Evolutionary conservation across 2,329 filamentous ascomycete genomes (phyloP).

Genomic region (Penicillium sp.): DNA sequence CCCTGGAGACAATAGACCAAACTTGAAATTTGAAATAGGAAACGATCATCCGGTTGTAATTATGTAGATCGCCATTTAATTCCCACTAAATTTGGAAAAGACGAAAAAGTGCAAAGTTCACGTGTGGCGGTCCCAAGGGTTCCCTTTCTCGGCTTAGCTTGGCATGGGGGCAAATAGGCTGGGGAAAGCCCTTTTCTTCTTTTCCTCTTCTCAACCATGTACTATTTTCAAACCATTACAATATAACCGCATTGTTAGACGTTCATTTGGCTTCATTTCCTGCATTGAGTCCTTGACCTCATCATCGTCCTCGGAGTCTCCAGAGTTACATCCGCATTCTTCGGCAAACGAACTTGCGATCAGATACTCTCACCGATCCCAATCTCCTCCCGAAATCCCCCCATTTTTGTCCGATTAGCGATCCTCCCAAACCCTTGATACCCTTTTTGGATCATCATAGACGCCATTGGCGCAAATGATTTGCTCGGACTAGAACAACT

Average conservation of each 20-base stretch:
- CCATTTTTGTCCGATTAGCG: not conserved
- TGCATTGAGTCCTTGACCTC: not conserved
- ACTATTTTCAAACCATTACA: not conserved
- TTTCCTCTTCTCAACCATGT: not conserved
- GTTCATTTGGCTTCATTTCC: not conserved
- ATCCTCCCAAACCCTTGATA: not conserved
- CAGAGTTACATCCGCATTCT: slow-evolving; percentile 8
- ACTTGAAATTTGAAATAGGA: not conserved
- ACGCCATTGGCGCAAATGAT: slow-evolving; percentile 7
- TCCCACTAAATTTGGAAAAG: not conserved
- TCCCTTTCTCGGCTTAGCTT: slow-evolving; percentile 8
- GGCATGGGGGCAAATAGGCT: slow-evolving; percentile 1
- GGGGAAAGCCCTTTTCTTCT: slow-evolving; percentile 1
- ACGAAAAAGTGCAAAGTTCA: not conserved
- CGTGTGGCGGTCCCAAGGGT: slow-evolving; percentile 5
- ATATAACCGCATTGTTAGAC: not conserved
- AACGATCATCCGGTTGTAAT: not conserved
- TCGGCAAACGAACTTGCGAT: slow-evolving; percentile 7
- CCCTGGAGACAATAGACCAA: not conserved
- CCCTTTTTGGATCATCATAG: not conserved
- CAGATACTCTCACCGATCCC: not conserved
- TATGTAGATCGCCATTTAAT: not conserved
- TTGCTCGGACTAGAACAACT: not conserved
- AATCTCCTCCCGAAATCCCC: not conserved
- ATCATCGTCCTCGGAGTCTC: not conserved